phyloP scores from a whole-genome alignment of 208 protist species.

The Zelonia costaricensis region DNA sequence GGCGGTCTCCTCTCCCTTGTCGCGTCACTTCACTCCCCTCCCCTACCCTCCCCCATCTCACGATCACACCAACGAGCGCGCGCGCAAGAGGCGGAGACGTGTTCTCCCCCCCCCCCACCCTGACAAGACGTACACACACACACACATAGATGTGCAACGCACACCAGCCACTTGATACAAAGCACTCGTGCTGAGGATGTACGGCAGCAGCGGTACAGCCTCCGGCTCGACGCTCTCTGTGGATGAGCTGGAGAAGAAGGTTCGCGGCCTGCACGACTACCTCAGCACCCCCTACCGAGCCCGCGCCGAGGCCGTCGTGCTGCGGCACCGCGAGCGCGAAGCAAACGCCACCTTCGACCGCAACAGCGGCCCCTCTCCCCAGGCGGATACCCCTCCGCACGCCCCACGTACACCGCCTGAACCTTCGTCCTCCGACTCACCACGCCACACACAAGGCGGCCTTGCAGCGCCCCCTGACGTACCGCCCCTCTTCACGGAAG shows the following conservation, averaged over 20 bases:
- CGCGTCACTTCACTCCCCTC: too few relatives aligned
- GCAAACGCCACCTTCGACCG: not conserved
- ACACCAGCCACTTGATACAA: not conserved
- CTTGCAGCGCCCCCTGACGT: too few relatives aligned
- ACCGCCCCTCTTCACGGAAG: too few relatives aligned
- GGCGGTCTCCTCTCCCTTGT: too few relatives aligned
- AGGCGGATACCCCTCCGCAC: not conserved
- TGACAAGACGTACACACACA: not conserved
- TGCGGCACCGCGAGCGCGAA: slow-evolving; percentile 21
- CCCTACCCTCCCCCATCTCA: not conserved
- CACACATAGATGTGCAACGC: not conserved
- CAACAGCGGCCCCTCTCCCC: not conserved
- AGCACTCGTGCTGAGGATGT: too few relatives aligned
- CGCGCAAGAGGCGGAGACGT: too few relatives aligned
- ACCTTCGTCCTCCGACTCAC: not conserved
- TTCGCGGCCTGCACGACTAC: slow-evolving; percentile 27
- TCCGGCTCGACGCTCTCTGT: slow-evolving; percentile 10
- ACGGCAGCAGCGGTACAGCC: not conserved
- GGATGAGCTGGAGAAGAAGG: slow-evolving; percentile 25
- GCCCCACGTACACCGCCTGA: not conserved
- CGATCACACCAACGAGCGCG: too few relatives aligned
- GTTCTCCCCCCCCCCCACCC: not conserved
- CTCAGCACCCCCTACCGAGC: slow-evolving; percentile 28
- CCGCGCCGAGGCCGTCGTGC: slow-evolving; percentile 21
- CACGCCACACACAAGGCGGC: not conserved